Evolutionary conservation across 1,284 basidiomycete genomes (phyloP), one percentile per base, ranked within the genome.

Genomic region (Moesziomyces antarcticus): DNA sequence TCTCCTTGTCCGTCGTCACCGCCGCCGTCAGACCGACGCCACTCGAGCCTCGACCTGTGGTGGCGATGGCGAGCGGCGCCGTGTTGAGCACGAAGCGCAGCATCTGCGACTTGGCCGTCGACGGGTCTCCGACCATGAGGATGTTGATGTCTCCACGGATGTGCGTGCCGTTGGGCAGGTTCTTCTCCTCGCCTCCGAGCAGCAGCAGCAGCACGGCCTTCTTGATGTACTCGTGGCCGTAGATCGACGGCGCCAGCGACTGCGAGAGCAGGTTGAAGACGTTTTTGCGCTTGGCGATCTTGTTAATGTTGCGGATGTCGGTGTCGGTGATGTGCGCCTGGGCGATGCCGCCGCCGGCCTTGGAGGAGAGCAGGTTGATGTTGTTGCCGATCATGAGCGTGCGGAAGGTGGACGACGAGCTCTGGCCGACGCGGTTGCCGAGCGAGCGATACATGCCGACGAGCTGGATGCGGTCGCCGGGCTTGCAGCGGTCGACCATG

Each of bases 101-200:
- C 85, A 99, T 88, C 84, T 99, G 97, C 48, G 92, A 94, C 87
- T 99, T 99, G 41, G 97, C 97, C 0, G 97, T 99, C 14, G 92
- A 93, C 4, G 97, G 97, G 85, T 99, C 97, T 74, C 97, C 97
- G 72, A 99, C 94, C 96, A 99, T 98, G 80, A 99, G 90, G 80
- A 99, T 89, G 86, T 99, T 99, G 88, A 99, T 99, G 85, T 99
- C 97, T 60, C 97, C 97, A 88, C 97, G 92, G 82, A 99, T 97
- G 83, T 99, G 97, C 7, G 96, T 98, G 37, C 97, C 97, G 82
- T 99, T 98, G 22, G 92, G 89, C 63, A 99, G 86, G 84, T 99
- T 99, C 89, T 99, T 99, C 86, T 99, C 96, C 60, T 93, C 92
- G 42, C 97, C 97, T 46, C 96, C 95, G 43, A 99, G 90, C 11